Base-by-base conservation (phyloP, 352 stramenopile genomes). In the Pythium aristosporum region DNA sequence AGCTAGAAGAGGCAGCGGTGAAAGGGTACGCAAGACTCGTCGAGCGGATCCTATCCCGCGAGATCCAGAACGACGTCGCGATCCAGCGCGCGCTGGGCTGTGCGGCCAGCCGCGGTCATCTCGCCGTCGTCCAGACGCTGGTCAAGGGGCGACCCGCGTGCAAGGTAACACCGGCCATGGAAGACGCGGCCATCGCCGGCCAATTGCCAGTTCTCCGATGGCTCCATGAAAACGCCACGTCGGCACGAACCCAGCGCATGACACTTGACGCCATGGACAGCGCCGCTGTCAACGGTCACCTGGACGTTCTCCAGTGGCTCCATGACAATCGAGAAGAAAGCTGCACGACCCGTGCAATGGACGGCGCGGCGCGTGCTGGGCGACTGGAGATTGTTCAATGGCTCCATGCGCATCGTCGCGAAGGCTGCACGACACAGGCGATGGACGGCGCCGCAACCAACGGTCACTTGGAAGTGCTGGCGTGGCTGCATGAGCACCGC, bases 391-490 rank as follows among this genome's bases (percentile, higher is more conserved):
- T 69, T 20, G 62, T 69, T 23, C 39, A 69, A 49, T 69, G 41
- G 36, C 49, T 69, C 1, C 63, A 69, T 50, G 12, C 21, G 2
- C 30, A 69, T 51, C 63, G 63, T 10, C 37, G 21, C 13, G 63
- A 69, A 69, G 63, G 63, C 23, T 64, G 63, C 32, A 69, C 63
- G 47, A 69, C 54, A 30, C 54, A 69, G 23, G 63, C 63, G 34
- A 62, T 68, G 52, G 61, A 68, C 25, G 61, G 61, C 23, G 61
- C 61, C 11, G 51, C 52, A 4, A 52, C 61, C 0, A 68, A 68
- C 21, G 61, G 61, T 25, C 43, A 68, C 7, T 41, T 68, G 23
- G 30, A 46, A 10, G 39, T 68, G 21, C 28, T 68, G 16, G 5
- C 21, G 52, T 68, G 61, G 61, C 53, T 68, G 2, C 61, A 68